Evolutionary conservation across 2,329 filamentous ascomycete species (phyloP).

Genomic region (Exophiala viscosa): DNA sequence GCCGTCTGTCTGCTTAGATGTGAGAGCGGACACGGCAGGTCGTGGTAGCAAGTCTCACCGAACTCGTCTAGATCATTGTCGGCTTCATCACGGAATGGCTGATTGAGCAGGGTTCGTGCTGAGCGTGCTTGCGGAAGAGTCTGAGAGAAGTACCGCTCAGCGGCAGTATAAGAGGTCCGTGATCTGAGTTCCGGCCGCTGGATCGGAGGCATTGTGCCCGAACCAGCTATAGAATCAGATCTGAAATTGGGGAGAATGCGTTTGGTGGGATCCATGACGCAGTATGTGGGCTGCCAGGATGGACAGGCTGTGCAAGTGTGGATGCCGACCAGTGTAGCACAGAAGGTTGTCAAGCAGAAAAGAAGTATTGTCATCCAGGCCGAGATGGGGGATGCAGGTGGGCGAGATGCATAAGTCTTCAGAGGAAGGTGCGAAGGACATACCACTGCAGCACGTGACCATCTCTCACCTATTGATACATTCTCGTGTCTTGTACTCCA

Average conservation of each 20-base stretch:
- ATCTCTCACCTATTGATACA: conserved; percentile 17
- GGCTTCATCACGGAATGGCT: background rate
- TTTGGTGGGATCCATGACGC: conserved; percentile 14
- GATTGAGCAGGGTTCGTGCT: background rate
- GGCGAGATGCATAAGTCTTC: conserved; percentile 9
- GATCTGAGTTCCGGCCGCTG: background rate
- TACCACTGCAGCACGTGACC: conserved; percentile 4
- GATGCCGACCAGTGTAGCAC: background rate
- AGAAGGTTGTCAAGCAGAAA: conserved; percentile 13
- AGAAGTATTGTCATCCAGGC: background rate
- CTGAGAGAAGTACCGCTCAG: conserved; percentile 23
- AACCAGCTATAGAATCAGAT: background rate
- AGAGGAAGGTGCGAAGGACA: background rate
- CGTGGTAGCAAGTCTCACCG: conserved; percentile 11
- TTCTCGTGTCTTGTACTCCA: background rate
- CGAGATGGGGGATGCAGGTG: conserved; percentile 1
- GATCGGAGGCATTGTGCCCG: background rate
- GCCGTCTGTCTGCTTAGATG: conserved; percentile 16
- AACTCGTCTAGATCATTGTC: conserved; percentile 24
- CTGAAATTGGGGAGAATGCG: conserved; percentile 2
- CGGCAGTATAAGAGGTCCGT: background rate
- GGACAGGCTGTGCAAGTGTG: conserved; percentile 1
- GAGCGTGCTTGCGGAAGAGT: conserved; percentile 25
- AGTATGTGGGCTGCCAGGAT: background rate
- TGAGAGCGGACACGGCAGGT: background rate